Evolutionary conservation across 805 yeast species (phyloP).

Genomic region (Komagataella ulmi): DNA sequence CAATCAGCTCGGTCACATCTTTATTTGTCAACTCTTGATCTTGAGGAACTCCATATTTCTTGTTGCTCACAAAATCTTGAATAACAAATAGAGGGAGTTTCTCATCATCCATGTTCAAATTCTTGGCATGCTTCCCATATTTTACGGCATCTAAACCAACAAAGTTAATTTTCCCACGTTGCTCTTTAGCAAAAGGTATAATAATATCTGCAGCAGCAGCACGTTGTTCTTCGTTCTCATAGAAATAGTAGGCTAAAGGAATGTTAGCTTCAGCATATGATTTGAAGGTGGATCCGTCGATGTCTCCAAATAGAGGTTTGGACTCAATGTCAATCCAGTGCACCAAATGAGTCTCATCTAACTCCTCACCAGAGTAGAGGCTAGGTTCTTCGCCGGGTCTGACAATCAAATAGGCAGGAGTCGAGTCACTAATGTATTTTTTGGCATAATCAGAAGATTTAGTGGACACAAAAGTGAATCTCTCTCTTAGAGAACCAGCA

Average conservation of each 20-base stretch:
- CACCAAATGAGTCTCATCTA: slow-evolving; percentile 23
- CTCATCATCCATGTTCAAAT: slow-evolving; percentile 62
- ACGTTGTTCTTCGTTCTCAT: slow-evolving; percentile 55
- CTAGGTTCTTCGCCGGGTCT: slow-evolving; percentile 36
- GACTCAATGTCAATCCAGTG: slow-evolving; percentile 47
- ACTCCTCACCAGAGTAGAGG: slow-evolving; percentile 22
- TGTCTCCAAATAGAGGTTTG: slow-evolving; percentile 79
- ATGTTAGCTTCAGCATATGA: slow-evolving; percentile 55
- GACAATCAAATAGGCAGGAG: slow-evolving; percentile 27
- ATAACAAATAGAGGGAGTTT: slow-evolving; percentile 85
- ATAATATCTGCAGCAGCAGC: slow-evolving; percentile 37
- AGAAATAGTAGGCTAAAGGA: slow-evolving; percentile 87
- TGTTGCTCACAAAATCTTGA: slow-evolving; percentile 55
- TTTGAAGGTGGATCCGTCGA: slow-evolving; percentile 67
- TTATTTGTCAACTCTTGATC: slow-evolving; percentile 30
- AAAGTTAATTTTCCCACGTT: slow-evolving; percentile 72
- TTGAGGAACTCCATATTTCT: slow-evolving; percentile 72
- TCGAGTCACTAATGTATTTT: slow-evolving; percentile 19
- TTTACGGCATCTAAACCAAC: slow-evolving; percentile 76
- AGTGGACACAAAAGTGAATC: slow-evolving; percentile 44
- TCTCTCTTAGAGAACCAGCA: slow-evolving; percentile 56
- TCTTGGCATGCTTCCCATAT: slow-evolving; percentile 79
- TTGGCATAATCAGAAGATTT: slow-evolving; percentile 18
- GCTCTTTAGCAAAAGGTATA: slow-evolving; percentile 52
- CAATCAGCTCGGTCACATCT: slow-evolving; percentile 48